Base-by-base conservation (phyloP, 164 flowering plant genomes). In the Kalanchoe fedtschenkoi region DNA sequence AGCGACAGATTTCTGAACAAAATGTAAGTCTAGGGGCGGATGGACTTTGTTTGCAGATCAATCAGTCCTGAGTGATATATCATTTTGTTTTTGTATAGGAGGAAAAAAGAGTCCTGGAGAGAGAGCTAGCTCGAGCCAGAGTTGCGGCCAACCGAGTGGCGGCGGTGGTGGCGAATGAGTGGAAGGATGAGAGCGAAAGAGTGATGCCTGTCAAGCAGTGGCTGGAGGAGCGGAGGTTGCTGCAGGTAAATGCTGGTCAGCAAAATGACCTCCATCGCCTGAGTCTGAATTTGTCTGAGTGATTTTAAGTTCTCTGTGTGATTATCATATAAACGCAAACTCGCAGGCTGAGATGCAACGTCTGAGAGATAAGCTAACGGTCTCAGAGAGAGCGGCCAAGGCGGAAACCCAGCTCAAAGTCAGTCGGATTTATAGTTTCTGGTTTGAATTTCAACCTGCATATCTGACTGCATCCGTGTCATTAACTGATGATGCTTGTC, bases 371-470 rank as follows among this genome's bases (percentile, higher is more conserved):
- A 92, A 92, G 73, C 69, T 89, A 41, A 74, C 74, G 13, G 60
- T 83, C 11, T 80, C 91, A 64, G 96, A 89, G 68, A 84, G 87
- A 79, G 77, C 93, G 54, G 95, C 87, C 0, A 92, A 88, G 76
- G 88, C 90, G 44, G 98, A 89, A 83, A 83, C 88, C 64, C 96
- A 83, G 63, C 76, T 89, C 38, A 92, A 89, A 87, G 97, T 91
- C 61, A 59, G 69, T 44, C 1, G 22, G 28, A 55, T 61, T 13
- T 17, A 34, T 6, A 7, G 17, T 41, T 21, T 56, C 2, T 33
- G 21, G 47, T 8, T 30, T 15, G n/a, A n/a, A n/a, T n/a, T n/a
- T n/a, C n/a, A 17, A 13, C 0, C 32, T 24, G 0, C 35, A 16
- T 24, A 46, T 47, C 34, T 17, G 13, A n/a, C n/a, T n/a, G n/a